These are phyloP conservation scores for Camellia japonica DNA, from an alignment of 148 eudicot species.

Conservation along the genomic window DNA sequence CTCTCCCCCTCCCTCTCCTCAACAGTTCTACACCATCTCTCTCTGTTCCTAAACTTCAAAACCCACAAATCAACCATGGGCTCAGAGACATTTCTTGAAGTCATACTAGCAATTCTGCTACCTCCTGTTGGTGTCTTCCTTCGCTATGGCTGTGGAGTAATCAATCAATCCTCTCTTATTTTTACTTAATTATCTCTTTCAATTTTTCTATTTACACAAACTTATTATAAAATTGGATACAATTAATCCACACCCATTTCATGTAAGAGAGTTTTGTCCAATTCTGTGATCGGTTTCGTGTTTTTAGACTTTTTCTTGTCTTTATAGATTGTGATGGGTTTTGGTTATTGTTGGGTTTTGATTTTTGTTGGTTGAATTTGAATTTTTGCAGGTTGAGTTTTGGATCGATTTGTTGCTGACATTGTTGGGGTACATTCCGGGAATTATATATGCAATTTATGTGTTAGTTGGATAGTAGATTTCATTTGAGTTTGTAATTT, in stretches of 20 bases:
- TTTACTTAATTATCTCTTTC: not conserved
- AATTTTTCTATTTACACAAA: not conserved
- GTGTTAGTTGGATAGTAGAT: conserved; percentile 19
- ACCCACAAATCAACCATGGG: conserved; percentile 26
- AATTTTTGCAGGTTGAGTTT: conserved; percentile 24
- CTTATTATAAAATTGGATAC: no score
- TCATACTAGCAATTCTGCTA: conserved; percentile 44
- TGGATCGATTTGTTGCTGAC: conserved; percentile 33
- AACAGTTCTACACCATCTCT: not conserved
- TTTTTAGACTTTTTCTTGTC: not conserved
- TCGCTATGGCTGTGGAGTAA: conserved; percentile 55
- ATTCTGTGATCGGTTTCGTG: no score
- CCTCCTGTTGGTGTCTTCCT: conserved; percentile 65
- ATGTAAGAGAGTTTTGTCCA: no score
- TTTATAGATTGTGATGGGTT: not conserved
- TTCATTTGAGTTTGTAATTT: not conserved
- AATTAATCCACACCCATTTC: not conserved
- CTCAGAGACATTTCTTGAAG: conserved; percentile 50
- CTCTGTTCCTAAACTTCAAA: not conserved
- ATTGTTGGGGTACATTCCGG: conserved; percentile 31
- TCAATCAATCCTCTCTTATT: not conserved
- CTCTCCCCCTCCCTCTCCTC: not conserved
- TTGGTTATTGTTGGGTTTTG: not conserved
- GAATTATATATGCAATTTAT: conserved; percentile 29
- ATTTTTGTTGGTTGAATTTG: not conserved